Evolutionary conservation across 2,329 filamentous ascomycete genomes (phyloP).

Genomic region (Peltaster fructicola): DNA sequence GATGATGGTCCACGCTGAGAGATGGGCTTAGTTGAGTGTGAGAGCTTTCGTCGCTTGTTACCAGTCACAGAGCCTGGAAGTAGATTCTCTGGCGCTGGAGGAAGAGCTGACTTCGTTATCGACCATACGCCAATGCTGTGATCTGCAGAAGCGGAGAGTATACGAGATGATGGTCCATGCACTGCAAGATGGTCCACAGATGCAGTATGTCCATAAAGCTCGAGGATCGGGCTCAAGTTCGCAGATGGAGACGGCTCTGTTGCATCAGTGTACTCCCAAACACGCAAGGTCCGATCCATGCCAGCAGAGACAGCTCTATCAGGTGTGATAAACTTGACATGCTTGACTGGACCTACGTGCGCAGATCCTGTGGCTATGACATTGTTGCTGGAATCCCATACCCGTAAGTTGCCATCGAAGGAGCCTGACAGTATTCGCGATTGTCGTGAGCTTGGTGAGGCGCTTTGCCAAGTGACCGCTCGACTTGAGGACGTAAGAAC

Average conservation of each 20-base stretch:
- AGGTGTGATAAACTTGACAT: conserved; percentile 66
- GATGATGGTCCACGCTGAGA: conserved; percentile 63
- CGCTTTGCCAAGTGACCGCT: conserved; percentile 38
- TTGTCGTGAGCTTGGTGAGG: conserved; percentile 30
- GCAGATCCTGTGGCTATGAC: conserved; percentile 59
- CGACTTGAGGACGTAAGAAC: conserved; percentile 52
- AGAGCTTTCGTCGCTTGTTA: conserved; percentile 60
- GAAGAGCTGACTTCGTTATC: conserved; percentile 56
- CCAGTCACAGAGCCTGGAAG: conserved; percentile 48
- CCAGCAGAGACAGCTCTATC: conserved; percentile 67
- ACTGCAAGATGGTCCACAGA: conserved; percentile 59
- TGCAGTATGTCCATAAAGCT: conserved; percentile 68
- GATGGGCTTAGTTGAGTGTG: conserved; percentile 25
- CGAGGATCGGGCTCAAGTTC: conserved; percentile 52
- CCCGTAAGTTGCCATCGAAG: conserved; percentile 72
- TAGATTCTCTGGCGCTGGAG: conserved; percentile 51
- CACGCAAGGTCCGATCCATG: conserved; percentile 65
- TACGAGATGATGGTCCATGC: conserved; percentile 52
- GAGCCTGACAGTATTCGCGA: conserved; percentile 76
- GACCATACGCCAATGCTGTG: conserved; percentile 80
- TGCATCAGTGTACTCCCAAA: conserved; percentile 76
- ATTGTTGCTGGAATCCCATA: conserved; percentile 84
- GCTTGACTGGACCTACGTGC: conserved; percentile 60
- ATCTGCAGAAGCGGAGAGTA: conserved; percentile 75
- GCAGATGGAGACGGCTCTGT: conserved; percentile 29